phyloP scores from a whole-genome alignment of 2,329 filamentous ascomycete genomes.

The Colletotrichum magnum region DNA sequence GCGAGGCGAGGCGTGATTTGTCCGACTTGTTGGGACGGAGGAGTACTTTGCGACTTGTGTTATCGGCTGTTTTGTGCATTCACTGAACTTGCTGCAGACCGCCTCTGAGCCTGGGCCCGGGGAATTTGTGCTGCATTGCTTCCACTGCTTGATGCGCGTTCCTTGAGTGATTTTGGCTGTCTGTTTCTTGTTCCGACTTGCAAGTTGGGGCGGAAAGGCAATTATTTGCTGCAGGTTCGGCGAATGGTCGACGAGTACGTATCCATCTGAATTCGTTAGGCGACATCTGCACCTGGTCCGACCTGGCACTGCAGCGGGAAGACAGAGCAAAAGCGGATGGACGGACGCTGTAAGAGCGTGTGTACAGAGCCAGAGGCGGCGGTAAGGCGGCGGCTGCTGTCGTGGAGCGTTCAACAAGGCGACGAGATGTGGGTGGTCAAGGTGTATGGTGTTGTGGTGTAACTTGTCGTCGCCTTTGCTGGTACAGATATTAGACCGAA shows the following conservation, averaged over 20 bases:
- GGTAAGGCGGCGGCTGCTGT: slow-evolving; percentile 20
- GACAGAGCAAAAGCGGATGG: neutral
- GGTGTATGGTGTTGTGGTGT: neutral
- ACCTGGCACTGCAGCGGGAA: slow-evolving; percentile 18
- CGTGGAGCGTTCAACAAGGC: slow-evolving; percentile 13
- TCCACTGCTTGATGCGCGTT: neutral
- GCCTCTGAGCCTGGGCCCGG: slow-evolving; percentile 2
- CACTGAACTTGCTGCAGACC: slow-evolving; percentile 21
- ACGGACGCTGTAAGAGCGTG: too few species aligned
- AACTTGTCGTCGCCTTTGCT: neutral
- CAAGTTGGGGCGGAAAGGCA: neutral
- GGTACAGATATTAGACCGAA: neutral
- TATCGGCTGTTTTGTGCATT: neutral
- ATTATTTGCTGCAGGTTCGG: slow-evolving; percentile 20
- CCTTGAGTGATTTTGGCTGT: neutral
- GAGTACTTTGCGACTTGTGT: too few species aligned
- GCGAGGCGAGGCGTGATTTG: slow-evolving; percentile 34
- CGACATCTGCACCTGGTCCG: slow-evolving; percentile 20
- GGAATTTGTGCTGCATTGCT: neutral
- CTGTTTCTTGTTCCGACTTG: neutral
- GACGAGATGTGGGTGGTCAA: neutral
- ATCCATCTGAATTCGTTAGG: slow-evolving; percentile 17
- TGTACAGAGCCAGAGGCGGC: neutral
- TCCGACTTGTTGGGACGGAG: slow-evolving; percentile 27
- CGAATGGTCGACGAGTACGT: slow-evolving; percentile 21